phyloP scores from a whole-genome alignment of 2,329 filamentous ascomycete species.

The Cryphonectria naterciae region DNA sequence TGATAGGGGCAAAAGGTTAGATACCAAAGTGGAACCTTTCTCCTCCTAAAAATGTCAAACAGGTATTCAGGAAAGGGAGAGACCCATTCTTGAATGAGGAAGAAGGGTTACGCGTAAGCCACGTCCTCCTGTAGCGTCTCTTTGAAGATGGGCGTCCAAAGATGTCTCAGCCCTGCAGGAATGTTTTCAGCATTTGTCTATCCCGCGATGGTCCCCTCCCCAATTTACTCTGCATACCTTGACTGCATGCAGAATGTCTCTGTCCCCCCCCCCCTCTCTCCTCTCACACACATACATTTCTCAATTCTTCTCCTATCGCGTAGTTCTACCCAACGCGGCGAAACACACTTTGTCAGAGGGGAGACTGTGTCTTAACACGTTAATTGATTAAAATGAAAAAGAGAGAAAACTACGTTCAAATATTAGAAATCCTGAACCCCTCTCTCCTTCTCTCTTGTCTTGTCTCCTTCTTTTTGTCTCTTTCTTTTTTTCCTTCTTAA shows the following conservation, averaged over 20 bases:
- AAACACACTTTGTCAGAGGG: background rate
- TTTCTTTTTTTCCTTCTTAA: background rate
- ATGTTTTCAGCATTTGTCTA: background rate
- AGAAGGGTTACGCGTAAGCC: background rate
- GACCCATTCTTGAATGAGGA: background rate
- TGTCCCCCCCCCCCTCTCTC: background rate
- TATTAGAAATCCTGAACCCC: background rate
- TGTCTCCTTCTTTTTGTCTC: background rate
- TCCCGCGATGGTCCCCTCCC: no score
- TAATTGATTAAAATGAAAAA: background rate
- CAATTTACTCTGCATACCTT: background rate
- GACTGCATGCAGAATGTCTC: background rate
- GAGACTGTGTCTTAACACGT: background rate
- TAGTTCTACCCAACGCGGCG: background rate
- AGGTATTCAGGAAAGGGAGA: background rate
- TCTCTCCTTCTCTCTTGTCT: background rate
- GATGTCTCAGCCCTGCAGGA: background rate
- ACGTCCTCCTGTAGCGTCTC: background rate
- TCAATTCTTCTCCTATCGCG: background rate
- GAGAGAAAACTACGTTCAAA: background rate
- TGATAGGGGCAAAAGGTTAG: background rate
- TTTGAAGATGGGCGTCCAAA: background rate
- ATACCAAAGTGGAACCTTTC: background rate
- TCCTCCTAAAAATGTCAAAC: background rate
- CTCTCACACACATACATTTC: no score